These are phyloP conservation scores for Diplosphaera chodatii DNA, from an alignment of 139 green algal species.

Conservation along the genomic window DNA sequence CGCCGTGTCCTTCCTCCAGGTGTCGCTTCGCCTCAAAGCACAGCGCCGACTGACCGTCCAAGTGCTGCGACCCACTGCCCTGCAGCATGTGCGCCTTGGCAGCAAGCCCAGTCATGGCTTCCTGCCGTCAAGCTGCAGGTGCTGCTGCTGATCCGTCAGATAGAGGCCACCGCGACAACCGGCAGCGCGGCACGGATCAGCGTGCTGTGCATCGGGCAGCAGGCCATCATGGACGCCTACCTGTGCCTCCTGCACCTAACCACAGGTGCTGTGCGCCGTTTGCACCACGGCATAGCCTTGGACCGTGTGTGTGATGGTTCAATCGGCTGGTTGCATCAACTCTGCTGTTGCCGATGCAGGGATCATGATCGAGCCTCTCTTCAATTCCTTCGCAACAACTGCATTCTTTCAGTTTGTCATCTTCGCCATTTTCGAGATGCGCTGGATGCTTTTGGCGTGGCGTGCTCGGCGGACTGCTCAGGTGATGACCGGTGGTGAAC, in stretches of 20 bases:
- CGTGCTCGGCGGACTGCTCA: conserved; percentile 37
- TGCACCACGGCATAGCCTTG: too few relatives aligned
- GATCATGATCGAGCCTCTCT: conserved; percentile 75
- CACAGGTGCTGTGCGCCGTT: too few relatives aligned
- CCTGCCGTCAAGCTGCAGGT: conserved; percentile 37
- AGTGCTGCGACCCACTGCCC: too few relatives aligned
- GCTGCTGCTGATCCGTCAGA: conserved; percentile 68
- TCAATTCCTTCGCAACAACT: conserved; percentile 68
- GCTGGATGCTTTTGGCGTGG: conserved; percentile 75
- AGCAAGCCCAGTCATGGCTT: too few relatives aligned
- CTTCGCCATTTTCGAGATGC: conserved; percentile 89
- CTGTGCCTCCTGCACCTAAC: conserved; percentile 85
- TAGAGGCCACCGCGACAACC: conserved; percentile 50
- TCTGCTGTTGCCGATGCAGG: conserved; percentile 25
- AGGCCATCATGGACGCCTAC: conserved; percentile 83
- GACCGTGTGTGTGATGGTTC: too few relatives aligned
- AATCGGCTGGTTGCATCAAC: too few relatives aligned
- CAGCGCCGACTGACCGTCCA: too few relatives aligned
- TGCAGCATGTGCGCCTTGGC: too few relatives aligned
- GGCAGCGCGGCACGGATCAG: conserved; percentile 52
- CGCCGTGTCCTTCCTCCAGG: conserved; percentile 40
- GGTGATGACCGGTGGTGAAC: too few relatives aligned
- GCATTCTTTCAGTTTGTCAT: conserved; percentile 79
- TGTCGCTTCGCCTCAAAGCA: neutral
- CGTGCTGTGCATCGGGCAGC: conserved; percentile 60